Evolutionary conservation across 2,329 filamentous ascomycete genomes (phyloP).

Genomic region (Cladosporium sp.): DNA sequence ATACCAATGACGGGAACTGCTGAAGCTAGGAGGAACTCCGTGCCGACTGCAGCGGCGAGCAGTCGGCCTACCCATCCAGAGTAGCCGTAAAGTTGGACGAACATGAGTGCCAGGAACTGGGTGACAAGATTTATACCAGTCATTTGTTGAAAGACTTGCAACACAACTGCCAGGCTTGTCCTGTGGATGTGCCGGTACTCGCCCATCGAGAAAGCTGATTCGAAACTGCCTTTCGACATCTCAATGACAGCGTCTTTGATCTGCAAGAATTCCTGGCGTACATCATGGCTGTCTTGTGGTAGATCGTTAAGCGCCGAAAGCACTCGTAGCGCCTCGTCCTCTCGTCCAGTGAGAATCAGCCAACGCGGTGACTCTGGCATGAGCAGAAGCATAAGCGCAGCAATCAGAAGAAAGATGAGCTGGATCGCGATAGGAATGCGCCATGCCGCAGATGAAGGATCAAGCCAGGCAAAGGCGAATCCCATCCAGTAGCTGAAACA

Average conservation of each 20-base stretch:
- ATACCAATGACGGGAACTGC: constrained; percentile 45
- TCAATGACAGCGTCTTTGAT: constrained; percentile 36
- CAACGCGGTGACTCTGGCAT: constrained; percentile 33
- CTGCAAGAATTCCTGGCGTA: constrained; percentile 26
- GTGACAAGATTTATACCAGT: constrained; percentile 35
- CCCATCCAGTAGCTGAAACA: constrained; percentile 39
- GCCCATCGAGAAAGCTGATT: constrained; percentile 33
- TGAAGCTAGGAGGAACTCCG: constrained; percentile 49
- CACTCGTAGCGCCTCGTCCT: constrained; percentile 31
- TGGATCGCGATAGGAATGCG: constrained; percentile 29
- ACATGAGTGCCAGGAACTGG: constrained; percentile 39
- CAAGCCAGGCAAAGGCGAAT: constrained; percentile 28
- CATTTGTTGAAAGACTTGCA: constrained; percentile 44
- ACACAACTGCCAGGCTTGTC: constrained; percentile 38
- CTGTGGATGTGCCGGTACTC: constrained; percentile 42
- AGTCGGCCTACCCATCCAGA: constrained; percentile 27
- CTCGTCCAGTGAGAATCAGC: constrained; percentile 30
- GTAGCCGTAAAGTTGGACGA: constrained; percentile 31
- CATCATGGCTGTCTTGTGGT: constrained; percentile 29
- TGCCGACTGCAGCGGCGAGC: constrained; percentile 30
- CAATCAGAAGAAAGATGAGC: constrained; percentile 24
- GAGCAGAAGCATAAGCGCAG: constrained; percentile 18
- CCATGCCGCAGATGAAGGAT: constrained; percentile 28
- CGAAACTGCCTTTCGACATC: constrained; percentile 28
- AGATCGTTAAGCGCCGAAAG: constrained; percentile 33